Percentiles rank a stretch among this genome's conserved stretches.
phyloP scores from a whole-genome alignment of 1,284 basidiomycete genomes.

The Cystobasidium sp. region DNA sequence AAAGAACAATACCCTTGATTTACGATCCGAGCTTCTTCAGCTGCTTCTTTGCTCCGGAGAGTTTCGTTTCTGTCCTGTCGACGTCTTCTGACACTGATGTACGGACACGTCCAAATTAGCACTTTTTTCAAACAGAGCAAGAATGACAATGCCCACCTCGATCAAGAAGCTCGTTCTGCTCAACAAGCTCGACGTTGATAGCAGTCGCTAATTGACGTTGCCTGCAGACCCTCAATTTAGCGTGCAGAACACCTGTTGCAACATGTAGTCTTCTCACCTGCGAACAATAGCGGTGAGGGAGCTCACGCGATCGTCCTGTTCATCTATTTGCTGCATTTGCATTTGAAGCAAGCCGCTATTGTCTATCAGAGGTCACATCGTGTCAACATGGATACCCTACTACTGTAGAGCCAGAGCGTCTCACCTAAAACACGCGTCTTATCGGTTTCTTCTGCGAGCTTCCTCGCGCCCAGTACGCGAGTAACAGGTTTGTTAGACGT shows the following conservation, averaged over 20 bases:
- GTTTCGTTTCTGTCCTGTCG: constrained; percentile 42
- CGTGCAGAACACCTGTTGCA: background rate
- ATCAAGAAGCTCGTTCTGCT: constrained; percentile 86
- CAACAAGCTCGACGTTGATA: constrained; percentile 78
- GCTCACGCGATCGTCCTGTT: constrained; percentile 81
- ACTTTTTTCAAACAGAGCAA: too few species aligned
- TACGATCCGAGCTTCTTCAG: constrained; percentile 36
- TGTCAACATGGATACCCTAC: background rate
- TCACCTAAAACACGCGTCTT: constrained; percentile 73
- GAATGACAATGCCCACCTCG: constrained; percentile 4
- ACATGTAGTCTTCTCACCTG: constrained; percentile 56
- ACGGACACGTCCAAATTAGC: background rate
- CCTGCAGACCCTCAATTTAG: background rate
- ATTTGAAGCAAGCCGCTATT: constrained; percentile 76
- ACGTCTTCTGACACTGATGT: constrained; percentile 42
- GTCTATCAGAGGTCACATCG: constrained; percentile 59
- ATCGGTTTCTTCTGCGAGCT: constrained; percentile 76
- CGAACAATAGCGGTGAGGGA: constrained; percentile 80
- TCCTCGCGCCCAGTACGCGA: constrained; percentile 61
- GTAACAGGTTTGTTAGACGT: constrained; percentile 45
- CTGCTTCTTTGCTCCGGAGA: constrained; percentile 41
- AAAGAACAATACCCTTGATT: background rate
- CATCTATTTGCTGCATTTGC: constrained; percentile 76
- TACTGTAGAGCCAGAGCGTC: background rate
- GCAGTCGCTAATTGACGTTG: constrained; percentile 86